A percentile compares a stretch with the other conserved stretches of the same genome.
phyloP scores from a whole-genome alignment of 768 basidiomycete genomes.

The Lactifluus echinatus region DNA sequence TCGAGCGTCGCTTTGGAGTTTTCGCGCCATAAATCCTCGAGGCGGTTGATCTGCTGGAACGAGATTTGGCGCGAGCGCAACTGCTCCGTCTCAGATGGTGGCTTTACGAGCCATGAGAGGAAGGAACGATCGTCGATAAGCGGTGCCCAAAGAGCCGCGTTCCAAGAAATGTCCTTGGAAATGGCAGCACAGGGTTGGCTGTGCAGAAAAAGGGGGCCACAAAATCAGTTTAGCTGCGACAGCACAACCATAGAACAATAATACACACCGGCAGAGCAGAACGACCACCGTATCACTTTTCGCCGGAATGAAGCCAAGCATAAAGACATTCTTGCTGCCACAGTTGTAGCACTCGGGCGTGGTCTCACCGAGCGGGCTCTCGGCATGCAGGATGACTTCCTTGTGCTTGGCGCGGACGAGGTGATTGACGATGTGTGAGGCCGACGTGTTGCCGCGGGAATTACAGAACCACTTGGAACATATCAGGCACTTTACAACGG shows the following conservation, averaged over 20 bases:
- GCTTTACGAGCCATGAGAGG: slow-evolving; percentile 98
- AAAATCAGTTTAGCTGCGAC: not conserved
- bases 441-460: slow-evolving; percentile 93
- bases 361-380: slow-evolving; percentile 93
- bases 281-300: slow-evolving; percentile 99
- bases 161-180: slow-evolving; percentile 98
- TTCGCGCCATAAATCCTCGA: slow-evolving; percentile 97
- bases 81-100: slow-evolving; percentile 93
- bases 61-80: slow-evolving; percentile 95
- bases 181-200: slow-evolving; percentile 98
- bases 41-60: slow-evolving; percentile 91
- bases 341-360: slow-evolving; percentile 99
- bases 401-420: slow-evolving; percentile 98
- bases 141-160: slow-evolving; percentile 94
- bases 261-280: slow-evolving; percentile 80
- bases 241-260: not conserved
- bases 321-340: slow-evolving; percentile 98
- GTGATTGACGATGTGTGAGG: slow-evolving; percentile 98
- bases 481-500: slow-evolving; percentile 90
- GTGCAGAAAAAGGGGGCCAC: slow-evolving; percentile 3
- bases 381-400: slow-evolving; percentile 93
- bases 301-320: slow-evolving; percentile 98
- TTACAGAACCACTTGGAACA: slow-evolving; percentile 99
- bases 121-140: slow-evolving; percentile 98
- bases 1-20: slow-evolving; percentile 91